phyloP scores from a whole-genome alignment of 2,329 filamentous ascomycete genomes.

The Ceratocystis smalleyi region DNA sequence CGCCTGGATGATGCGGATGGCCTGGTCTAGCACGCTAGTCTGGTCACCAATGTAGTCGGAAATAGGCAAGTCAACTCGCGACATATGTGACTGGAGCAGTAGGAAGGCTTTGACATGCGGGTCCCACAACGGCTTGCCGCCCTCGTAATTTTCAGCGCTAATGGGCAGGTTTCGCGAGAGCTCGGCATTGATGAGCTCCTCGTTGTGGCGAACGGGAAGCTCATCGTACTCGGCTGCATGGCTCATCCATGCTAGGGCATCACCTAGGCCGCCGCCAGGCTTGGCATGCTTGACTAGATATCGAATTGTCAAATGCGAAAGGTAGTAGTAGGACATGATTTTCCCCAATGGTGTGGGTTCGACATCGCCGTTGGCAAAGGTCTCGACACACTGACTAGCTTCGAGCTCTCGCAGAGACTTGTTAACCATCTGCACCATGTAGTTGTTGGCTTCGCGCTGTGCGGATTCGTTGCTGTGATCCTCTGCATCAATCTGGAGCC shows the following conservation, averaged over 20 bases:
- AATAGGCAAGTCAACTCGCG: constrained; percentile 80
- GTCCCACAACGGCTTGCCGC: constrained; percentile 83
- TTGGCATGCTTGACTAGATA: constrained; percentile 65
- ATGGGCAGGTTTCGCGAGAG: constrained; percentile 66
- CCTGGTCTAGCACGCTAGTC: constrained; percentile 77
- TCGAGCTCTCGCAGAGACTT: constrained; percentile 69
- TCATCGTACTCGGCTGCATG: constrained; percentile 92
- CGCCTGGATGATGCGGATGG: constrained; percentile 91
- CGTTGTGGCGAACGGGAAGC: constrained; percentile 91
- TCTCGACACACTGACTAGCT: constrained; percentile 66
- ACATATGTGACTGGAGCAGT: constrained; percentile 87
- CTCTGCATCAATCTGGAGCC: constrained; percentile 67
- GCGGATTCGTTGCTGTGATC: constrained; percentile 29
- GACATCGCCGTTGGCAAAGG: constrained; percentile 76
- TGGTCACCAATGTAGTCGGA: constrained; percentile 95
- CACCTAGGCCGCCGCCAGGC: constrained; percentile 57
- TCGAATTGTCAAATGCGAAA: constrained; percentile 86
- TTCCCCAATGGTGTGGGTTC: constrained; percentile 84
- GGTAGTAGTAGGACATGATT: constrained; percentile 99
- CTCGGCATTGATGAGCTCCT: constrained; percentile 90
- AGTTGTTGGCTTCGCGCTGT: constrained; percentile 78
- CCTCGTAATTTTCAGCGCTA: constrained; percentile 36
- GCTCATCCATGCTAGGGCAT: constrained; percentile 84
- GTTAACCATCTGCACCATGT: constrained; percentile 85
- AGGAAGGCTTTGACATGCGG: constrained; percentile 94